Percentiles rank a stretch among this genome's conserved stretches.
Evolutionary conservation across 2,329 filamentous ascomycete genomes (phyloP).

Genomic region (Paraconiothyrium brasiliense): DNA sequence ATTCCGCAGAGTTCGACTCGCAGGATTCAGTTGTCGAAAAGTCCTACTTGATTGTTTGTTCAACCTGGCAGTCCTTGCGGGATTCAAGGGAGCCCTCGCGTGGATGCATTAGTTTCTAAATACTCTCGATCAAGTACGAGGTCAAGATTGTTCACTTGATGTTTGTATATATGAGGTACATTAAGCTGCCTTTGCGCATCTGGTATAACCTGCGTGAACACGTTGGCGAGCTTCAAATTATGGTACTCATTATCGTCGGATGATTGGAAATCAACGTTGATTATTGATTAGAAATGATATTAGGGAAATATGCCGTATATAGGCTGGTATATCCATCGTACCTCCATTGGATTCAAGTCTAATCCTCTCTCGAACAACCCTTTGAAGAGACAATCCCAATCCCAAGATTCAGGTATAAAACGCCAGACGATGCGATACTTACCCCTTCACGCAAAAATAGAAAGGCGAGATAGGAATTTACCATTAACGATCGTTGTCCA

Average conservation of each 20-base stretch:
- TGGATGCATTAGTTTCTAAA: too few species aligned
- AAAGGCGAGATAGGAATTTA: neutral
- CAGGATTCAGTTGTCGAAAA: neutral
- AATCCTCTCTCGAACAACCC: too few species aligned
- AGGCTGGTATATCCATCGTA: neutral
- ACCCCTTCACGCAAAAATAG: neutral
- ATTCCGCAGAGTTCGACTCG: neutral
- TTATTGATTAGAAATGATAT: neutral
- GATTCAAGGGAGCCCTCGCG: too few species aligned
- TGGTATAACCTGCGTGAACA: too few species aligned
- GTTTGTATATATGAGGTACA: too few species aligned
- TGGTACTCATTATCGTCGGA: neutral
- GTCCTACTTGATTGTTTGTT: neutral
- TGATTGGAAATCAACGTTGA: neutral
- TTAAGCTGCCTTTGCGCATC: too few species aligned
- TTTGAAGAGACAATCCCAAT: neutral
- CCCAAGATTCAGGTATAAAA: constrained; percentile 14
- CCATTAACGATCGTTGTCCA: constrained; percentile 1
- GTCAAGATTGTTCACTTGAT: too few species aligned
- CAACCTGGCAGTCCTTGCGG: too few species aligned
- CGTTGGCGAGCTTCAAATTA: too few species aligned
- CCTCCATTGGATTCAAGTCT: neutral
- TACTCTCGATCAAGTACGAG: too few species aligned
- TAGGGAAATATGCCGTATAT: neutral
- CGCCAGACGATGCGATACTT: constrained; percentile 12